Conservation (phyloP, 345 rosid species). For the Pistacia integerrima region DNA sequence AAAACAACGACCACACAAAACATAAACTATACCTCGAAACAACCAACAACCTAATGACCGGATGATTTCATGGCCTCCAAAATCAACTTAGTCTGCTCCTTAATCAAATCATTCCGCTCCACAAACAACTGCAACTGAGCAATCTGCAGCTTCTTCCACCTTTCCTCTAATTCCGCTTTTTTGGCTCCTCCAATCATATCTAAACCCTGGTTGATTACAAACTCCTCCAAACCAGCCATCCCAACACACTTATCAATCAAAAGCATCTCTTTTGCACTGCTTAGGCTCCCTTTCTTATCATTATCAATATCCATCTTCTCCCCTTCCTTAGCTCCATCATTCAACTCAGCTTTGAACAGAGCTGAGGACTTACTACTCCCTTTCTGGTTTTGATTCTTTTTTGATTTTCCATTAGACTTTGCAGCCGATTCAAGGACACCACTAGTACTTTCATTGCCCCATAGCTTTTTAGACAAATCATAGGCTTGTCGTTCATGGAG, state of each 20-base stretch:
- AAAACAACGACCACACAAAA: neutral
- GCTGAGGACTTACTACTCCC: slow-evolving; percentile 17
- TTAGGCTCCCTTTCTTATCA: neutral
- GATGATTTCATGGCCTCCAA: slow-evolving; percentile 28
- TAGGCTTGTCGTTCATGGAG: slow-evolving; percentile 33
- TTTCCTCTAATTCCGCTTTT: slow-evolving; percentile 38
- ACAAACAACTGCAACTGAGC: slow-evolving; percentile 36
- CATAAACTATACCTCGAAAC: neutral
- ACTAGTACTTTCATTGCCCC: slow-evolving; percentile 30
- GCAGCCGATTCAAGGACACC: slow-evolving; percentile 25
- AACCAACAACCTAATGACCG: neutral
- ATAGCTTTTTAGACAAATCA: slow-evolving; percentile 42
- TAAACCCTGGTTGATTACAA: slow-evolving; percentile 24
- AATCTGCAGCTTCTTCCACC: slow-evolving; percentile 34
- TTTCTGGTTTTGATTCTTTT: slow-evolving; percentile 19
- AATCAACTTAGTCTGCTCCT: slow-evolving; percentile 32
- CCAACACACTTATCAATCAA: slow-evolving; percentile 20
- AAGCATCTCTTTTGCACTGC: slow-evolving; percentile 1
- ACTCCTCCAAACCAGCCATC: slow-evolving; percentile 32
- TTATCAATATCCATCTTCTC: slow-evolving; percentile 18
- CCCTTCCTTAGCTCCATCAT: neutral
- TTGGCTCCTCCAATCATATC: slow-evolving; percentile 31
- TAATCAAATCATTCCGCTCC: slow-evolving; percentile 32
- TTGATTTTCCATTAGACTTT: slow-evolving; percentile 26
- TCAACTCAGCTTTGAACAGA: neutral